phyloP scores from a whole-genome alignment of 495 filamentous ascomycete genomes.

The Penicillium macrosclerotiorum region DNA sequence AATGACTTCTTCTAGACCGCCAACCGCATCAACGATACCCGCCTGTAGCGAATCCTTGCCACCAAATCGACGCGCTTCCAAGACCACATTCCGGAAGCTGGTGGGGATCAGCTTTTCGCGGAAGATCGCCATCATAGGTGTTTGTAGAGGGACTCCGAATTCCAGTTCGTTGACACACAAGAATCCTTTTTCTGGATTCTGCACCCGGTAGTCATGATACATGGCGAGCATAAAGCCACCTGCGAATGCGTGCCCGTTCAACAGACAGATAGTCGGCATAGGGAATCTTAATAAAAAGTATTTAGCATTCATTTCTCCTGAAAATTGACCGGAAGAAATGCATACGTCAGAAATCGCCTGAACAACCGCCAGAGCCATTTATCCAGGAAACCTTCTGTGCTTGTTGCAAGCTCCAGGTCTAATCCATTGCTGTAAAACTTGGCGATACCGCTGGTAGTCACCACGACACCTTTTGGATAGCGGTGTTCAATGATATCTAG shows the following conservation, averaged over 20 bases:
- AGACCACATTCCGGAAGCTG: conserved; percentile 60
- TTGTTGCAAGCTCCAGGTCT: conserved; percentile 57
- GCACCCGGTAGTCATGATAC: conserved; percentile 80
- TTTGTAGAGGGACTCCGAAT: conserved; percentile 67
- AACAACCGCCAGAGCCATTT: conserved; percentile 58
- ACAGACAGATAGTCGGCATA: conserved; percentile 75
- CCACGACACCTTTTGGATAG: conserved; percentile 64
- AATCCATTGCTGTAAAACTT: conserved; percentile 86
- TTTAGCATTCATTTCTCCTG: conserved; percentile 6
- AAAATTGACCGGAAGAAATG: too few species aligned
- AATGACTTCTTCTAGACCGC: conserved; percentile 59
- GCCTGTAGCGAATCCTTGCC: conserved; percentile 57
- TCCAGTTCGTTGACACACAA: conserved; percentile 77
- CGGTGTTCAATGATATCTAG: conserved; percentile 70
- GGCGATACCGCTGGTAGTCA: conserved; percentile 68
- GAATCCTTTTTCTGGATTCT: conserved; percentile 66
- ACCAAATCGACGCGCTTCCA: conserved; percentile 66
- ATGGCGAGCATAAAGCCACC: conserved; percentile 77
- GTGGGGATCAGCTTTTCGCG: conserved; percentile 56
- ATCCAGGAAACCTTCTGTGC: conserved; percentile 52
- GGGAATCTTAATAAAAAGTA: conserved; percentile 51
- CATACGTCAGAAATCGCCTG: conserved; percentile 59
- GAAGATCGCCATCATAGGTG: conserved; percentile 73
- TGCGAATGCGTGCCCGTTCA: conserved; percentile 83
- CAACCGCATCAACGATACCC: conserved; percentile 67